Base-by-base conservation (phyloP, 768 basidiomycete genomes). In the Tephrocybe sp. region DNA sequence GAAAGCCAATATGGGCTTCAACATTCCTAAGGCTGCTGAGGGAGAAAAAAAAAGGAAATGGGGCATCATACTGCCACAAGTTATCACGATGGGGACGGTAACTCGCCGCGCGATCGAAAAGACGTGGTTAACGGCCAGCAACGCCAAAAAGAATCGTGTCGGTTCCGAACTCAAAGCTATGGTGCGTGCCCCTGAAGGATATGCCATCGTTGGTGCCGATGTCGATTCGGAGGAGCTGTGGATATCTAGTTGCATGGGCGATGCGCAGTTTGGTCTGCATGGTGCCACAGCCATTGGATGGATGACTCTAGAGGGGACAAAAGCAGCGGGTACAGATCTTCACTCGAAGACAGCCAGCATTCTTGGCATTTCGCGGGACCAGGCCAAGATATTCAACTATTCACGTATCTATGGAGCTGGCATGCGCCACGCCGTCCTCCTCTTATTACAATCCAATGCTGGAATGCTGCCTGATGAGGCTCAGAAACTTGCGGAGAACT, bases 271-370 rank as follows among this genome's bases (percentile, higher is more conserved):
- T 65, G 97, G 96, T 8, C 65, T 96, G 49, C 95, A 99, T 58
- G 96, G 96, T 9, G 92, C 94, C 9, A 95, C 94, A 2, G 94
- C 96, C 1, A 84, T 99, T 35, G 96, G 97, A 3, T 98, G 96
- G 96, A 98, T 99, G 96, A 98, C 95, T 13, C 79, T 99, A 24
- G 97, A 98, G 66, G 95, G 97, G 1, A 96, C 95, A 13, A 98
- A 98, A 68, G 79, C 86, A 0, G 87, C 89, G 0, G 94, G 94
- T 5, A 98, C 96, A 5, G 96, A 99, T 70, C 70, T 99, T 25
- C 96, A 98, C 62, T 98, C 95, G 9, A 97, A 97, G 72, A 96
- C 95, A 1, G 97, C 96, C 9, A 82, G 70, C 51, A 98, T 98
- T 61, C 74, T 98, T 31, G 90, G 91, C 15, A 95, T 95, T 56